These are phyloP conservation scores for Carex kokanica DNA, from an alignment of 176 grass and related monocot species.

Conservation along the genomic window DNA sequence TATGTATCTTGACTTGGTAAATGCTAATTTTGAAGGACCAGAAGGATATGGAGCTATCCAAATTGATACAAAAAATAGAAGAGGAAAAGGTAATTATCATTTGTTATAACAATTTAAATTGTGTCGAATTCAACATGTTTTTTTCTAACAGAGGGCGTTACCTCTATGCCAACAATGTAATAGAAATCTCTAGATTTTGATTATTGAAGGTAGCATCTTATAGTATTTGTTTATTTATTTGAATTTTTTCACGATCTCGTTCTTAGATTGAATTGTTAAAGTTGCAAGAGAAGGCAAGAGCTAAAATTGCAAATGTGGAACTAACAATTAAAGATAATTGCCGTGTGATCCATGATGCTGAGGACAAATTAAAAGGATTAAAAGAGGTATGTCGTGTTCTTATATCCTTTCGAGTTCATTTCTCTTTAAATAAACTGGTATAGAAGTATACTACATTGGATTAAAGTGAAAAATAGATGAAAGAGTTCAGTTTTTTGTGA, in stretches of 20 bases:
- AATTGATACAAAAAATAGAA: constrained; percentile 36
- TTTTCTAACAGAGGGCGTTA: background rate
- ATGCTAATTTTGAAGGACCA: constrained; percentile 31
- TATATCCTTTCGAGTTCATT: background rate
- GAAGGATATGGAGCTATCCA: constrained; percentile 31
- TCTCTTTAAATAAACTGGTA: constrained; percentile 7
- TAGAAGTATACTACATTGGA: background rate
- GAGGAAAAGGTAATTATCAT: constrained; percentile 33
- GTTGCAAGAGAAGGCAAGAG: constrained; percentile 34
- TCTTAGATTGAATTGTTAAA: constrained; percentile 30
- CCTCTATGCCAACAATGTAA: background rate
- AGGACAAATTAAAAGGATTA: constrained; percentile 31
- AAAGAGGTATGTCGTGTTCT: constrained; percentile 30
- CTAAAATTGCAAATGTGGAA: constrained; percentile 36
- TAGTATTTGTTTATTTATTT: background rate
- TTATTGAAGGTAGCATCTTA: background rate
- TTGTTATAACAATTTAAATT: background rate
- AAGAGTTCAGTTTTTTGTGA: background rate
- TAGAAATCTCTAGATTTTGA: background rate
- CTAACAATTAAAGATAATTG: constrained; percentile 22
- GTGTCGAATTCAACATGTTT: background rate
- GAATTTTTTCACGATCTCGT: background rate
- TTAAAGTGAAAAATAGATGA: background rate
- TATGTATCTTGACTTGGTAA: background rate
- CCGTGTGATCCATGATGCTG: background rate